Evolutionary conservation across 805 yeast species (phyloP), one percentile per base, ranked within the genome.

Genomic region (Candida sonorensis): DNA sequence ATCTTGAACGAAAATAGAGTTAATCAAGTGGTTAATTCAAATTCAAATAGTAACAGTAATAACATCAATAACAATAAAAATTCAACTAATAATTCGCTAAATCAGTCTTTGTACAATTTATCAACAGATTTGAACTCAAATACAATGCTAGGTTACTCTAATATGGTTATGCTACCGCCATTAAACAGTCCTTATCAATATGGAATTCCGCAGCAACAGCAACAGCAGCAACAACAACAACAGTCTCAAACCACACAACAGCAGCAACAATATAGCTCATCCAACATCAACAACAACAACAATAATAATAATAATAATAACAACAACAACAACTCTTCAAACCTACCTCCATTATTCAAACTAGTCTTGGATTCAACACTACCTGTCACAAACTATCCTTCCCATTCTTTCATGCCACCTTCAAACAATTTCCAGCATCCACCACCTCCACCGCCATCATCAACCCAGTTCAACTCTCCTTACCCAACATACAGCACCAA

Each of bases 261-360:
- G 18, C 40, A 30, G 15, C 36, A 29, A 12, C 31, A 30, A 10
- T 40, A 36, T 27, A 31, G 8, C 35, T 27, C 17, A 37, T 26
- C 13, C 34, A 33, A 20, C 33, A 24, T 16, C 40, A 30, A 13
- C 37, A 30, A 12, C 35, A 33, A 10, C 43, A 36, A 23, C 36
- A 34, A 10, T 17, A 13, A 5, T 13, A 22, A n/a, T 23, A 23
- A 14, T 29, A 11, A 9, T 17, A 18, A 9, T 18, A 7, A 18
- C 20, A 18, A 18, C 34, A 15, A 22, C 18, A 24, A 32, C 30
- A 13, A 23, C 15, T 23, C 34, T 10, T 24, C 36, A 10, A 27
- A 38, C 7, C 33, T 49, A 17, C 54, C 55, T 2, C 54, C 57
- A 2, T 34, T 49, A 4, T 47, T 46, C 36, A 49, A 44, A 36